Evolutionary conservation across 2,329 filamentous ascomycete genomes (phyloP), one percentile per base, ranked within the genome.

Genomic region (Davidsoniella neocaledoniae): DNA sequence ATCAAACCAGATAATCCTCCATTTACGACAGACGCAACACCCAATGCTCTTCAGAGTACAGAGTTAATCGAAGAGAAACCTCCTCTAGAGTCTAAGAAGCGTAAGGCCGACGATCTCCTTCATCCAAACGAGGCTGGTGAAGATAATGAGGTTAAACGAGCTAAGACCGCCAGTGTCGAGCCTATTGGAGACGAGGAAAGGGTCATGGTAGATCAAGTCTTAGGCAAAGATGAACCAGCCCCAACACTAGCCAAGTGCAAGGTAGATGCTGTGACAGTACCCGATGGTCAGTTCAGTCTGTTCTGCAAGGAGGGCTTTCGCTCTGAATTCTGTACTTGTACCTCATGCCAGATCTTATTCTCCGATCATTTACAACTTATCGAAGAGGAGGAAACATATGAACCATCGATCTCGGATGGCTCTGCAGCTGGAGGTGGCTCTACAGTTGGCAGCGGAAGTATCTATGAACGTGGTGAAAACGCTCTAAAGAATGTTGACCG

Each of bases 371-470:
- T 79, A 0, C 84, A 94, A 59, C 81, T 98, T 9, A 78, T 94
- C 8, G 88, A 96, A 59, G 87, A 94, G 64, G 91, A 98, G 69
- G 86, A 94, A 33, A 80, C 79, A 1, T 98, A 98, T 64, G 87
- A 95, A 59, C 91, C 90, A 0, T 87, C 90, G 1, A 68, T 95
- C 4, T 94, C 87, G 0, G 75, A 79, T 1, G 70, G 73, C 14
- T 74, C 70, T 2, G 70, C 67, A 5, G 76, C 72, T 2, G 72
- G 70, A 16, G 68, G 72, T 36, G 70, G 69, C 40, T 77, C 72
- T 3, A 78, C 75, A 2, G 70, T 77, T 4, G 83, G 85, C 46
- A 88, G 85, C 33, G 84, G 84, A 43, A 91, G 83, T 55, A 71
- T 98, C 2, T 78, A 93, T 33, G 88, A 96, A 46, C 84, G 87